Percentiles rank a stretch among this genome's conserved stretches.
Conservation (phyloP, 805 yeast genomes). For the Candida nemodendra region DNA sequence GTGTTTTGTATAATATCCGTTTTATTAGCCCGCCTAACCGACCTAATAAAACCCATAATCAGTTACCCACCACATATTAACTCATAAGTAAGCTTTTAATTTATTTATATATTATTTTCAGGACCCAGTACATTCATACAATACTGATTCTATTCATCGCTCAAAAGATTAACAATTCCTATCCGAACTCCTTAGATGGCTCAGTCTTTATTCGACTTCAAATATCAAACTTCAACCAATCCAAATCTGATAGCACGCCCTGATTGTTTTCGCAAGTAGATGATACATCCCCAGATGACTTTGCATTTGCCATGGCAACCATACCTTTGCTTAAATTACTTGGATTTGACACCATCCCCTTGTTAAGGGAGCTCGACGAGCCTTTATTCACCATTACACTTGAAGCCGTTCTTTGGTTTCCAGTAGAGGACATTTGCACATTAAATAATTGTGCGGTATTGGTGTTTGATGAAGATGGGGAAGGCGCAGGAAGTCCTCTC, state of each 20-base stretch:
- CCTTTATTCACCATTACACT: not conserved
- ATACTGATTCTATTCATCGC: too few species aligned
- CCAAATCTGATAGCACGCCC: conserved; percentile 27
- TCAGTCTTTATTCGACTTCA: conserved; percentile 10
- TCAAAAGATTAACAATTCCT: too few species aligned
- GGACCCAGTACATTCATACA: too few species aligned
- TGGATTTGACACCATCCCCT: conserved; percentile 1
- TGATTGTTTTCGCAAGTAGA: not conserved
- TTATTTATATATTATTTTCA: too few species aligned
- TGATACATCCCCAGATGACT: not conserved
- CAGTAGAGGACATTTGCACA: not conserved
- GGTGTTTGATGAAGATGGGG: not conserved
- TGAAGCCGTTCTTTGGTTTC: not conserved
- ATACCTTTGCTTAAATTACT: conserved; percentile 19
- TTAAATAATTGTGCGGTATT: not conserved
- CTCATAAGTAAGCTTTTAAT: too few species aligned
- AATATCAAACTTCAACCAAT: conserved; percentile 37
- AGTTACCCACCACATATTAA: too few species aligned
- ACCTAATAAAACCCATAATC: too few species aligned
- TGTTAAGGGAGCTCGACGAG: conserved; percentile 2
- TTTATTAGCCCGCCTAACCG: too few species aligned
- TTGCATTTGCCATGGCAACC: conserved; percentile 9
- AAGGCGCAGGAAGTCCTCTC: conserved; percentile 2
- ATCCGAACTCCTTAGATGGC: not conserved
- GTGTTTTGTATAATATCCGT: too few species aligned